Conservation (phyloP, 306 rosid genomes). For the Rubus idaeus region DNA sequence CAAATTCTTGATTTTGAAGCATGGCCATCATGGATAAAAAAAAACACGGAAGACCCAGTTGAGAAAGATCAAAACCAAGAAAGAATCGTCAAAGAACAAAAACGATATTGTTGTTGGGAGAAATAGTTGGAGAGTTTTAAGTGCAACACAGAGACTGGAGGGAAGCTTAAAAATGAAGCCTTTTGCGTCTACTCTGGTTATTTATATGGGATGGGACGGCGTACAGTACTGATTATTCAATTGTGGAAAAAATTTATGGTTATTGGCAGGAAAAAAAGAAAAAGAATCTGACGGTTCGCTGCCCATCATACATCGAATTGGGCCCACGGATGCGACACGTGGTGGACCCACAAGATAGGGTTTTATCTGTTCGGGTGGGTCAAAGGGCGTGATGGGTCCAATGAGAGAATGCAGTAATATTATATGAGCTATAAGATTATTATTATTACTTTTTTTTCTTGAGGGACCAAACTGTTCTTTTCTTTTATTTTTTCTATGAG, state of each 20-base stretch:
- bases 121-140: too few species aligned
- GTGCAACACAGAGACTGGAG: background rate
- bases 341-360: slow-evolving; percentile 41
- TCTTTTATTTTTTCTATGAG: too few species aligned
- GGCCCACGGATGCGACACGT: slow-evolving; percentile 33
- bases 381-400: slow-evolving; percentile 14
- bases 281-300: slow-evolving; percentile 32
- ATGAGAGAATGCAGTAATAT: too few species aligned
- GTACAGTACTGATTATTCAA: background rate
- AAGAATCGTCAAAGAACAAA: background rate
- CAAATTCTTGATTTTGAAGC: slow-evolving; percentile 23
- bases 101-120: too few species aligned
- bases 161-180: slow-evolving; percentile 2
- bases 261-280: background rate
- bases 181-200: background rate
- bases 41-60: background rate
- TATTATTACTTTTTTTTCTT: too few species aligned
- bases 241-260: background rate
- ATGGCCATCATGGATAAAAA: slow-evolving; percentile 14
- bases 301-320: background rate
- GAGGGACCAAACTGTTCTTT: too few species aligned
- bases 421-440: too few species aligned
- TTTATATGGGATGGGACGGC: background rate
- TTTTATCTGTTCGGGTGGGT: slow-evolving; percentile 4
- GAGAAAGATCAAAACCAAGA: background rate